A percentile compares a stretch with the other conserved stretches of the same genome.
Evolutionary conservation across 2,329 filamentous ascomycete species (phyloP).

Genomic region (Exophiala lecanii-corni): DNA sequence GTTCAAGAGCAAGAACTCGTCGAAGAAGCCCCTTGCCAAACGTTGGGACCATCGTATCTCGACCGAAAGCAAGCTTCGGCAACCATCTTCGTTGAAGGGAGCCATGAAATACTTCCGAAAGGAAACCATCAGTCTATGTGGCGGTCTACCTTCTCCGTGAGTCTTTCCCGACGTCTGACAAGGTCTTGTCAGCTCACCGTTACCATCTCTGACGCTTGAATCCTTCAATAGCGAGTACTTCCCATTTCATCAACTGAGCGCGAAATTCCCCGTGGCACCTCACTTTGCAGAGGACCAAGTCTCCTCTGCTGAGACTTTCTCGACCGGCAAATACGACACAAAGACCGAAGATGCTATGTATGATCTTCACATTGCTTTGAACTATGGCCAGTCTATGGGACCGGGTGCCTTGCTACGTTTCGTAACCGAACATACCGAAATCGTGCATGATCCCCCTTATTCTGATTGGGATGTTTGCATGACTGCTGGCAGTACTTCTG

Average conservation of each 20-base stretch:
- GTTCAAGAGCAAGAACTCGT: constrained; percentile 32
- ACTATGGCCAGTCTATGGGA: constrained; percentile 86
- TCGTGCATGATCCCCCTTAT: constrained; percentile 82
- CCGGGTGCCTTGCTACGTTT: constrained; percentile 83
- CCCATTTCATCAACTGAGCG: constrained; percentile 72
- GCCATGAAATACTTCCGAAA: constrained; percentile 76
- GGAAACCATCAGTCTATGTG: constrained; percentile 83
- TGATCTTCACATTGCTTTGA: constrained; percentile 84
- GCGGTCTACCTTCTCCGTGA: constrained; percentile 69
- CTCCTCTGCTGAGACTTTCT: constrained; percentile 56
- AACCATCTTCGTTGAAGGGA: constrained; percentile 70
- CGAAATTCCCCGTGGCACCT: constrained; percentile 67
- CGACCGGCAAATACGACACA: constrained; percentile 79
- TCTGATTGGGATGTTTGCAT: constrained; percentile 83
- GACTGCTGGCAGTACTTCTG: constrained; percentile 79
- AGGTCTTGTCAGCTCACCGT: constrained; percentile 3
- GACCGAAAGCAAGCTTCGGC: constrained; percentile 53
- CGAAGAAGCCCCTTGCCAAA: constrained; percentile 69
- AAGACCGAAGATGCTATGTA: constrained; percentile 54
- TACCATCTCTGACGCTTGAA: too few relatives aligned
- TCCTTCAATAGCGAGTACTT: constrained; percentile 72
- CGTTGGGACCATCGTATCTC: constrained; percentile 71
- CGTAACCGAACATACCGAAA: constrained; percentile 91
- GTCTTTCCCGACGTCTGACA: not conserved
- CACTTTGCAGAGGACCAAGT: constrained; percentile 68